A percentile compares a stretch with the other conserved stretches of the same genome.
phyloP scores from a whole-genome alignment of 140 eudicot genomes.

The Erigeron philadelphicus region DNA sequence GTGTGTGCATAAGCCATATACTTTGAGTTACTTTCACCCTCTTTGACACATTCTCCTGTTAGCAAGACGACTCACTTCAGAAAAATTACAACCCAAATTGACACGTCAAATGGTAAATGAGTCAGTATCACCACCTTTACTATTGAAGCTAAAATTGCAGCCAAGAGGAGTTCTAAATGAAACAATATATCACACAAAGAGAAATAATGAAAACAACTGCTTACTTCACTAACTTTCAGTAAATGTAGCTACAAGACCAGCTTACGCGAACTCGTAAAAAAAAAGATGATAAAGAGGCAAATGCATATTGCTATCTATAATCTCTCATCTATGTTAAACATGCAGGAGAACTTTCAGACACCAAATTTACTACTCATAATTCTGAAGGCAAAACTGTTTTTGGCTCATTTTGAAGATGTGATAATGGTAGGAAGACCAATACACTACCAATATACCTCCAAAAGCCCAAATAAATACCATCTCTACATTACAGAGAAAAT shows the following conservation, averaged over 20 bases:
- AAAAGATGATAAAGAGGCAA: no score
- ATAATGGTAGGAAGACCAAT: slow-evolving; percentile 1
- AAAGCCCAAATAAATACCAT: slow-evolving; percentile 8
- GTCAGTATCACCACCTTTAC: no score
- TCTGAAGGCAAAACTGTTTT: background rate
- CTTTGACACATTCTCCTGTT: no score
- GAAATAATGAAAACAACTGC: background rate
- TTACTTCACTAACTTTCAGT: slow-evolving; percentile 12
- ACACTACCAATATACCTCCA: slow-evolving; percentile 16
- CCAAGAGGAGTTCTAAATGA: no score
- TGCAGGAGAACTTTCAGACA: background rate
- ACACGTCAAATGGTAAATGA: no score
- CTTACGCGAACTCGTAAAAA: no score
- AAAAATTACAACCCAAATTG: no score
- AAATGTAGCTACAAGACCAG: slow-evolving; percentile 21
- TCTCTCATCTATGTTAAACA: slow-evolving; percentile 6
- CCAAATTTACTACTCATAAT: background rate
- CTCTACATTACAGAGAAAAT: slow-evolving; percentile 7
- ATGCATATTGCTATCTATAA: background rate
- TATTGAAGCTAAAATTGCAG: no score
- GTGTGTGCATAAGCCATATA: no score
- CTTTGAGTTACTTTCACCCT: no score
- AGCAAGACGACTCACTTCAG: no score
- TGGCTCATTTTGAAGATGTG: slow-evolving; percentile 9
- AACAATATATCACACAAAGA: background rate